phyloP scores from a whole-genome alignment of 179 eudicot genomes.

The Nepenthes alata region DNA sequence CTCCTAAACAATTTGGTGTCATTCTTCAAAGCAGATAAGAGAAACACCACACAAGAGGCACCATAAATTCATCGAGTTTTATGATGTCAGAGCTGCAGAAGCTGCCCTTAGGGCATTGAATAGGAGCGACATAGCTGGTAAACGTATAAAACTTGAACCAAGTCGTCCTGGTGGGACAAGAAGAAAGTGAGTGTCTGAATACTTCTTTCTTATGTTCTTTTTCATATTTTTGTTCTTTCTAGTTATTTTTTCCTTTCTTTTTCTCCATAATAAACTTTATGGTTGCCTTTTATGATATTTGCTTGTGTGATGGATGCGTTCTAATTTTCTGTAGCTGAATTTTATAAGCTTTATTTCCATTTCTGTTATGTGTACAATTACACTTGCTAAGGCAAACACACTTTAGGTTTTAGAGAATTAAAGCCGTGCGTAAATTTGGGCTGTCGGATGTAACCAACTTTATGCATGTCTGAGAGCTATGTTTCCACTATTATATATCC shows the following conservation, averaged over 20 bases:
- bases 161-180: conserved; percentile 94
- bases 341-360: too few relatives aligned
- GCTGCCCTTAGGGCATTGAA: conserved; percentile 80
- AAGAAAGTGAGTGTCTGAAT: conserved; percentile 36
- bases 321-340: too few relatives aligned
- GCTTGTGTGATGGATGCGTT: background rate
- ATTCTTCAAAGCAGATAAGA: conserved; percentile 43
- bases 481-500: too few relatives aligned
- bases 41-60: conserved; percentile 85
- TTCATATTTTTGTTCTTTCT: background rate
- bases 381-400: too few relatives aligned
- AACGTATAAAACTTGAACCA: conserved; percentile 88
- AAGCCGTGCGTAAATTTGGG: too few relatives aligned
- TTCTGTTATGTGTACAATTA: too few relatives aligned
- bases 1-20: background rate
- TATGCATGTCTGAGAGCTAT: too few relatives aligned
- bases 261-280: background rate
- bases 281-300: background rate
- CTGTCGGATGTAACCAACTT: too few relatives aligned
- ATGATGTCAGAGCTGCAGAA: conserved; percentile 88
- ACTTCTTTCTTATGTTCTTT: background rate
- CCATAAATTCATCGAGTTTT: conserved; percentile 79
- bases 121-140: conserved; percentile 86
- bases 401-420: too few relatives aligned
- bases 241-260: background rate